Evolutionary conservation across 2,329 filamentous ascomycete genomes (phyloP).

Genomic region (Bipolaris zeicola): DNA sequence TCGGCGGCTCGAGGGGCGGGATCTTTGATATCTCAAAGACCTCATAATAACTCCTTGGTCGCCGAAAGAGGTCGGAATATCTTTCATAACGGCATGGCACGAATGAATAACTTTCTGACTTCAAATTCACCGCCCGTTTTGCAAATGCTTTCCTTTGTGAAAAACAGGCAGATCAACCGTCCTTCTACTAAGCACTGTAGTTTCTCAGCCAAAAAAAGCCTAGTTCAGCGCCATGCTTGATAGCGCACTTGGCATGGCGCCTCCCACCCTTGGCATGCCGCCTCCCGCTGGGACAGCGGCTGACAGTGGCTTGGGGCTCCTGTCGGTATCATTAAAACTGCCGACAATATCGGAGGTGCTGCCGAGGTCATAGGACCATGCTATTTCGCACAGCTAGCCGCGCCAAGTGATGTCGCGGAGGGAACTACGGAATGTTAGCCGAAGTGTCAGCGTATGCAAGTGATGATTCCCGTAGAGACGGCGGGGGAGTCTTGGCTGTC

Average conservation of each 20-base stretch:
- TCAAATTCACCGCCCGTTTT: neutral
- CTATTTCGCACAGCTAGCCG: neutral
- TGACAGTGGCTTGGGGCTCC: conserved; percentile 13
- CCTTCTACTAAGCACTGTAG: neutral
- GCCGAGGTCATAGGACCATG: neutral
- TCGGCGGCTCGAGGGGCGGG: neutral
- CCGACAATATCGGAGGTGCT: conserved; percentile 1
- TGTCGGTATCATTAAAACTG: conserved; percentile 14
- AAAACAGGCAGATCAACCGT: neutral
- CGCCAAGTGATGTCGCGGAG: neutral
- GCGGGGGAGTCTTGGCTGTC: too few species aligned
- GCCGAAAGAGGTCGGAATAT: neutral
- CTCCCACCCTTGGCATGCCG: neutral
- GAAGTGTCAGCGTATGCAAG: neutral
- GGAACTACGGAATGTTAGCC: neutral
- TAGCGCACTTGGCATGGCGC: neutral
- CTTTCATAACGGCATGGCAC: neutral
- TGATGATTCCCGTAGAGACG: too few species aligned
- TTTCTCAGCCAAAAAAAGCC: neutral
- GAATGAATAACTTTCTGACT: conserved; percentile 5
- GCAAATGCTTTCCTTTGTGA: neutral
- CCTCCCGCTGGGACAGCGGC: conserved; percentile 15
- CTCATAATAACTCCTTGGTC: conserved; percentile 1
- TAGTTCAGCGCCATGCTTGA: neutral
- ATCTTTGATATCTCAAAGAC: neutral